Conservation (phyloP, 352 stramenopile species). For the Blastocystis sp. region DNA sequence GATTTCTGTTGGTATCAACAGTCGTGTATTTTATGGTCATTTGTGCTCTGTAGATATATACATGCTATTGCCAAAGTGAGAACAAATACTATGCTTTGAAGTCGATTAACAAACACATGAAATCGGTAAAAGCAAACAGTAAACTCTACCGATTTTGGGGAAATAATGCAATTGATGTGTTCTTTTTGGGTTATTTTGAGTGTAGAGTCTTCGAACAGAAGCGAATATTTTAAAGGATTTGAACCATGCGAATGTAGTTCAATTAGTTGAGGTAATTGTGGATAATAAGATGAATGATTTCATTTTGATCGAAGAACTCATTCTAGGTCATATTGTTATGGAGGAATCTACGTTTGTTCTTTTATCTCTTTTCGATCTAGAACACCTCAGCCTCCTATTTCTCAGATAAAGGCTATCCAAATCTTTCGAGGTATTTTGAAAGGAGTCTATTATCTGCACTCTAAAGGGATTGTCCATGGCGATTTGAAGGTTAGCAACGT, state of each 20-base stretch:
- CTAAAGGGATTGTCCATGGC: constrained; percentile 86
- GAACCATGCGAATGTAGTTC: constrained; percentile 79
- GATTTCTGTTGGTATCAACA: constrained; percentile 26
- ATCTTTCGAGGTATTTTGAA: constrained; percentile 69
- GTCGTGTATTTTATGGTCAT: background rate
- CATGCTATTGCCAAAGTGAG: background rate
- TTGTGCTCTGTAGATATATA: constrained; percentile 9
- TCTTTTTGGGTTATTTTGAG: background rate
- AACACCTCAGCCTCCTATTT: constrained; percentile 1
- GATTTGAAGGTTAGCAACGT: constrained; percentile 91
- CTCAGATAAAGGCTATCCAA: constrained; percentile 12
- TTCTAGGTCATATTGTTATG: constrained; percentile 38
- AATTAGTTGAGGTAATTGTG: constrained; percentile 80
- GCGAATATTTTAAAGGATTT: constrained; percentile 84
- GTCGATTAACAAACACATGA: constrained; percentile 62
- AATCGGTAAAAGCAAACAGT: constrained; percentile 34
- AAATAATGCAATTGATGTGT: constrained; percentile 53
- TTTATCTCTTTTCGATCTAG: background rate
- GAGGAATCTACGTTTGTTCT: background rate
- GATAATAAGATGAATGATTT: constrained; percentile 67
- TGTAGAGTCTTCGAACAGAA: constrained; percentile 67
- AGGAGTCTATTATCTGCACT: constrained; percentile 90
- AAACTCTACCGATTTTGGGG: constrained; percentile 49
- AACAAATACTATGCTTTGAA: constrained; percentile 48
- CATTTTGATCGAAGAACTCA: constrained; percentile 41